phyloP scores from a whole-genome alignment of 164 flowering plant species.

The Brasenia schreberi region DNA sequence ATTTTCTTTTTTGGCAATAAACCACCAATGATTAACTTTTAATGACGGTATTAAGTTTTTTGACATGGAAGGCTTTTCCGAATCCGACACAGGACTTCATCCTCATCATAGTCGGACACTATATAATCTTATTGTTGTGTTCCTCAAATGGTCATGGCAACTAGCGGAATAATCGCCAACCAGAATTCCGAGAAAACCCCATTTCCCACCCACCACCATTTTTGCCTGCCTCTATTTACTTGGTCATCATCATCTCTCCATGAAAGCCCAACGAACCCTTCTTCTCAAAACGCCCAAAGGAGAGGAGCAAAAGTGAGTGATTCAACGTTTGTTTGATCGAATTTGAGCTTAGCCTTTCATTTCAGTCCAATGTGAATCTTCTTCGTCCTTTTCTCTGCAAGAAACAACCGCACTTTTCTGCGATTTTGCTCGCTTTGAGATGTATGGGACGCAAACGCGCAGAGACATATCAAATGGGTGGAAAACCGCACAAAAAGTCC shows the following conservation, averaged over 20 bases:
- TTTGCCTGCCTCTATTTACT: neutral
- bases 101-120: no score
- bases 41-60: no score
- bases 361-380: neutral
- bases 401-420: neutral
- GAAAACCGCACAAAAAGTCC: conserved; percentile 31
- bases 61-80: no score
- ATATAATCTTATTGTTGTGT: no score
- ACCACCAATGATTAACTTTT: no score
- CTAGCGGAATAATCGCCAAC: no score
- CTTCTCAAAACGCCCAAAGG: neutral
- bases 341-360: no score
- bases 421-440: conserved; percentile 8
- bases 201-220: neutral
- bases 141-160: no score
- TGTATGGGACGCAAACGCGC: conserved; percentile 42
- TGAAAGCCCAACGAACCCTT: neutral
- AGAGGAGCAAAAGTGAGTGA: neutral
- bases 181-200: no score
- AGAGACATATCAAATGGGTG: conserved; percentile 46
- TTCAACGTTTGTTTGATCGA: no score
- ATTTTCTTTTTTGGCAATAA: no score
- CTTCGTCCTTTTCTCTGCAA: neutral
- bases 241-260: neutral
- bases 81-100: no score